These are phyloP conservation scores for Alternaria infectoria DNA, from an alignment of 2,329 filamentous ascomycete genomes.

Conservation along the genomic window DNA sequence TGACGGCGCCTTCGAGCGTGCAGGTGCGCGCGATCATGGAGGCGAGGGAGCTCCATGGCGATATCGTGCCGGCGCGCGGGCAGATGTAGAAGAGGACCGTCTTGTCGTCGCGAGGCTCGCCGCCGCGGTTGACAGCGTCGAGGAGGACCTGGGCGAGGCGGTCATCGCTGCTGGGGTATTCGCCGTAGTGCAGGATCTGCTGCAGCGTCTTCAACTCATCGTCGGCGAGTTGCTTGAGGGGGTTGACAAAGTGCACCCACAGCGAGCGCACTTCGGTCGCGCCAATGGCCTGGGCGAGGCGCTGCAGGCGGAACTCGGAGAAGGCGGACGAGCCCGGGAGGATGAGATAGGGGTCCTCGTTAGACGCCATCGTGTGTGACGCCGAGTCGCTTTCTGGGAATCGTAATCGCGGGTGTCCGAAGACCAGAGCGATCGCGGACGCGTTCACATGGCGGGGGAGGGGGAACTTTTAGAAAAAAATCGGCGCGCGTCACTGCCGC, in stretches of 20 bases:
- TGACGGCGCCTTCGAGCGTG: constrained; percentile 72
- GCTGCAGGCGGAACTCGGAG: constrained; percentile 57
- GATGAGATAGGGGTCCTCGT: constrained; percentile 49
- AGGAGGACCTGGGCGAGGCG: constrained; percentile 53
- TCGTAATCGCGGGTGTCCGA: constrained; percentile 22
- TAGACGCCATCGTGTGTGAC: constrained; percentile 37
- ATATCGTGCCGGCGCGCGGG: constrained; percentile 81
- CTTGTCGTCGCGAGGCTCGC: constrained; percentile 58
- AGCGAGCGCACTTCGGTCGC: constrained; percentile 57
- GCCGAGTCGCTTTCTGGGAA: constrained; percentile 15
- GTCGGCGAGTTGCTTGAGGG: constrained; percentile 46
- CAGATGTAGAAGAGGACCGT: constrained; percentile 72
- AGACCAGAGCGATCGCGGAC: constrained; percentile 18
- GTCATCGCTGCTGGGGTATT: constrained; percentile 55
- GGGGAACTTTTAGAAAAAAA: constrained; percentile 15
- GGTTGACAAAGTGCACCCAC: constrained; percentile 60
- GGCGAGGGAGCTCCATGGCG: constrained; percentile 96
- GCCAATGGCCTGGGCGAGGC: constrained; percentile 54
- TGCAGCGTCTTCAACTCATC: constrained; percentile 60
- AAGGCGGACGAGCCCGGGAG: constrained; percentile 63
- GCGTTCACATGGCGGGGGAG: constrained; percentile 16
- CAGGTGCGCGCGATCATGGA: constrained; percentile 94
- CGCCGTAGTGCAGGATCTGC: constrained; percentile 67
- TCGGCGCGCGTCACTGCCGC: constrained; percentile 16
- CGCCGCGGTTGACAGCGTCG: constrained; percentile 57